A percentile compares a stretch with the other conserved stretches of the same genome.
phyloP scores from a whole-genome alignment of 306 rosid species.

The barrel medic (Medicago truncatula) region DNA sequence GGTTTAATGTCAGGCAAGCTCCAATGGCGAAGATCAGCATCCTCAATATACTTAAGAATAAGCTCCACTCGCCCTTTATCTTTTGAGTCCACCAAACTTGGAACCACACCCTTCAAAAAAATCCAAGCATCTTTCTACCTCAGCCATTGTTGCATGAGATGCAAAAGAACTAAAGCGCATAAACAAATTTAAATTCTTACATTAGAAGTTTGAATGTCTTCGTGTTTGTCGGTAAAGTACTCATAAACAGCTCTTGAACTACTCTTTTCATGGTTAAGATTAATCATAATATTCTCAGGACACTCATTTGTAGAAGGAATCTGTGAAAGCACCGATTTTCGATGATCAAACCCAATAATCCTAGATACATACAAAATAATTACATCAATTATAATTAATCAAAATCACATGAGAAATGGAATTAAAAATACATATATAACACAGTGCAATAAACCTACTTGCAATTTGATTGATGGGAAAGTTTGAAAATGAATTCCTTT shows the following conservation, averaged over 20 bases:
- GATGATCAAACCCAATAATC: slow-evolving; percentile 81
- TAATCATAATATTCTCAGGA: slow-evolving; percentile 56
- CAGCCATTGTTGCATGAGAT: slow-evolving; percentile 20
- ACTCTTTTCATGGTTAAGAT: slow-evolving; percentile 68
- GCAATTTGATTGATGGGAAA: slow-evolving; percentile 58
- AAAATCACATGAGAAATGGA: slow-evolving; percentile 19
- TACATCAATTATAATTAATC: slow-evolving; percentile 2
- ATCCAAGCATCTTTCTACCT: slow-evolving; percentile 29
- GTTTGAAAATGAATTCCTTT: slow-evolving; percentile 61
- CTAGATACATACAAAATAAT: slow-evolving; percentile 44
- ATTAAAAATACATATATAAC: not conserved
- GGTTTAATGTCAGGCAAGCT: slow-evolving; percentile 64
- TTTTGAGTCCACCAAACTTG: slow-evolving; percentile 59
- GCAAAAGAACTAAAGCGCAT: not conserved
- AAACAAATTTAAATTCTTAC: slow-evolving; percentile 44
- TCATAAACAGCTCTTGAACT: slow-evolving; percentile 84
- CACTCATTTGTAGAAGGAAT: slow-evolving; percentile 52
- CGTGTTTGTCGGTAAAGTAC: slow-evolving; percentile 62
- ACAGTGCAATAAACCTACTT: slow-evolving; percentile 50
- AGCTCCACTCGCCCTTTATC: slow-evolving; percentile 59
- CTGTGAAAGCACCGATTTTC: slow-evolving; percentile 57
- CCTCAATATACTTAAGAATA: slow-evolving; percentile 72
- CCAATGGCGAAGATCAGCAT: slow-evolving; percentile 74
- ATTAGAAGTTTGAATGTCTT: slow-evolving; percentile 36
- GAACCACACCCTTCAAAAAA: slow-evolving; percentile 50